Base-by-base conservation (phyloP, 495 filamentous ascomycete species). In the Penicillium odoratum region DNA sequence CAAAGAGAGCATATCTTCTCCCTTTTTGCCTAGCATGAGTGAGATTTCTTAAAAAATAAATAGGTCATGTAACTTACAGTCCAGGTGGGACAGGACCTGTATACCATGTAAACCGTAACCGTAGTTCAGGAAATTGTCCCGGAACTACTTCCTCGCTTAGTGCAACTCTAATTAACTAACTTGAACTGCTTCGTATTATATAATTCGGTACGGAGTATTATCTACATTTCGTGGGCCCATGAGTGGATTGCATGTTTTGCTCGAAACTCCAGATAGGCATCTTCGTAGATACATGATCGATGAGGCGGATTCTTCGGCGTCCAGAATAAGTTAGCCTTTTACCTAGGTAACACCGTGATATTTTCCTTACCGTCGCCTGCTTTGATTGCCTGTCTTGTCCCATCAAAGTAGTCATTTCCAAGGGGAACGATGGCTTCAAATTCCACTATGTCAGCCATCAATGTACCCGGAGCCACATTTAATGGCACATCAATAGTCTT, bases 1-100 rank as follows among this genome's bases (percentile, higher is more conserved):
- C 21, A 21, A 21, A 21, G 21, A 18, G 29, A 51, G 47, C 31
- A 58, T 48, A 31, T 15, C 51, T 52, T 58, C 25, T 62, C 55
- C 52, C 29, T 10, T 51, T 64, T 46, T 34, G 60, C 57, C 53
- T 63, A 60, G 53, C 44, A 60, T 47, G 26, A 3, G 26, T 18
- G 26, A 15, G 4, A 3, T 26, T 29, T n/a, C n/a, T 1, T 7
- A 53, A 15, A 30, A 16, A 1, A 30, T 36, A 10, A 40, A n/a
- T 13, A 44, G 51, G 8, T 7, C 31, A 26, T 16, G 18, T 44
- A 44, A 21, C 21, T 21, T 21, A 21, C 21, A 1, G 21, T 1
- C 2, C 21, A 21, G 21, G 21, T 21, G 40, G 21, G 25, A 38
- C 48, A 28, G 31, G 7, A 38, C 21, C 21, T 21, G 21, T 21